phyloP scores from a whole-genome alignment of 345 rosid genomes.

The Hibiscus mutabilis region DNA sequence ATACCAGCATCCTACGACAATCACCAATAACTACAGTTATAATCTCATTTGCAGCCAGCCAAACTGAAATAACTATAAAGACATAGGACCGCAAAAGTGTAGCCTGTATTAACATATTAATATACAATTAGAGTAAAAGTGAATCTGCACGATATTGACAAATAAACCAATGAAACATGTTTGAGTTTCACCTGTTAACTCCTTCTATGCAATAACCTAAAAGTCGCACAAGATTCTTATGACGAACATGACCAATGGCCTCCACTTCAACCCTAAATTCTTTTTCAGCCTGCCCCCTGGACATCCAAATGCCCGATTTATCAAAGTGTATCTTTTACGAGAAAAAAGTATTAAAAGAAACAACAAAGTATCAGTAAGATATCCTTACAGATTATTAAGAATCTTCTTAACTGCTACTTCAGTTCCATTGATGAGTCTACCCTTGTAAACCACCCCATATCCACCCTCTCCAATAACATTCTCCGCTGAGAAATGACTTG shows the following conservation, averaged over 20 bases:
- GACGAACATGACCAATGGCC: constrained; percentile 94
- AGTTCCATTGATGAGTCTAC: constrained; percentile 78
- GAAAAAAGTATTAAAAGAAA: not conserved
- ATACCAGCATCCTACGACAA: constrained; percentile 63
- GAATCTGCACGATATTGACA: not conserved
- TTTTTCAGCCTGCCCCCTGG: constrained; percentile 98
- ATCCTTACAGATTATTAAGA: constrained; percentile 82
- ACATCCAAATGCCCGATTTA: constrained; percentile 14
- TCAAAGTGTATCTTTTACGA: not conserved
- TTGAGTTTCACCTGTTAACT: constrained; percentile 57
- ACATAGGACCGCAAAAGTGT: not conserved
- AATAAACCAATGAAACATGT: not conserved
- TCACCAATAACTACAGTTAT: constrained; percentile 12
- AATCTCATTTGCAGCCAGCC: not conserved
- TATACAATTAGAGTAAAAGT: not conserved
- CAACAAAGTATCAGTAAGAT: not conserved
- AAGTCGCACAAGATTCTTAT: constrained; percentile 90
- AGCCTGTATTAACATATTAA: not conserved
- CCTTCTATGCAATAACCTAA: constrained; percentile 94
- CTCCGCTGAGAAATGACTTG: constrained; percentile 62
- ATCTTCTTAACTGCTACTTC: constrained; percentile 97
- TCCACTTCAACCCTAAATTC: constrained; percentile 97
- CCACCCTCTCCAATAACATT: constrained; percentile 98
- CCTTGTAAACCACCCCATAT: constrained; percentile 89
- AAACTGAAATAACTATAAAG: constrained; percentile 2